phyloP scores from a whole-genome alignment of 2,329 filamentous ascomycete species.

The Penicillium sp. region DNA sequence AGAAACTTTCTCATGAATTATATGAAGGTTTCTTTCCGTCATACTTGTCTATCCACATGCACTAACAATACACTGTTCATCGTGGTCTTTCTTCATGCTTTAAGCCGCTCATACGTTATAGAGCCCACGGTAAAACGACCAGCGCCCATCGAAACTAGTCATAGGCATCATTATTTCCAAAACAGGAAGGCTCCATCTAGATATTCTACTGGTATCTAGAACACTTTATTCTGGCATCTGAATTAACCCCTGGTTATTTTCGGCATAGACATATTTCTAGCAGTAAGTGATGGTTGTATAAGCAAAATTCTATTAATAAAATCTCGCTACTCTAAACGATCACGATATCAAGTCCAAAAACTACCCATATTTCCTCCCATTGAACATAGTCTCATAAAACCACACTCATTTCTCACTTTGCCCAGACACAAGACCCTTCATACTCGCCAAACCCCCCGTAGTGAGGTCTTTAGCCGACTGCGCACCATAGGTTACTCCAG shows the following conservation, averaged over 20 bases:
- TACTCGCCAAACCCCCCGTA: neutral
- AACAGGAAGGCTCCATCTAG: neutral
- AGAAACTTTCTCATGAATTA: no score
- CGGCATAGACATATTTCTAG: neutral
- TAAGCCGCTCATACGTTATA: neutral
- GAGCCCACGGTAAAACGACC: neutral
- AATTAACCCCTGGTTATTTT: neutral
- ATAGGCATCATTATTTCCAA: neutral
- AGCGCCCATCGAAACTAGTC: neutral
- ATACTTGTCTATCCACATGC: no score
- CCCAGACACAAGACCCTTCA: neutral
- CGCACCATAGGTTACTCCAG: constrained; percentile 1
- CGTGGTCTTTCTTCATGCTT: no score
- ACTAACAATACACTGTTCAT: no score
- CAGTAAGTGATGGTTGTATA: neutral
- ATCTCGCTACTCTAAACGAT: neutral
- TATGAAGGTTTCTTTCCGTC: no score
- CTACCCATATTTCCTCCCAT: neutral
- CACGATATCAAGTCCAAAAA: neutral
- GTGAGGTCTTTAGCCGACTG: constrained; percentile 1
- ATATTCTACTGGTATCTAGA: neutral
- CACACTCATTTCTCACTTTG: neutral
- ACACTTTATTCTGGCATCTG: neutral
- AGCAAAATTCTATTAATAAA: neutral
- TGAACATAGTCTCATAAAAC: neutral